Evolutionary conservation across 345 rosid species (phyloP), one percentile per base, ranked within the genome.

Genomic region (Chamaenerion angustifolium): DNA sequence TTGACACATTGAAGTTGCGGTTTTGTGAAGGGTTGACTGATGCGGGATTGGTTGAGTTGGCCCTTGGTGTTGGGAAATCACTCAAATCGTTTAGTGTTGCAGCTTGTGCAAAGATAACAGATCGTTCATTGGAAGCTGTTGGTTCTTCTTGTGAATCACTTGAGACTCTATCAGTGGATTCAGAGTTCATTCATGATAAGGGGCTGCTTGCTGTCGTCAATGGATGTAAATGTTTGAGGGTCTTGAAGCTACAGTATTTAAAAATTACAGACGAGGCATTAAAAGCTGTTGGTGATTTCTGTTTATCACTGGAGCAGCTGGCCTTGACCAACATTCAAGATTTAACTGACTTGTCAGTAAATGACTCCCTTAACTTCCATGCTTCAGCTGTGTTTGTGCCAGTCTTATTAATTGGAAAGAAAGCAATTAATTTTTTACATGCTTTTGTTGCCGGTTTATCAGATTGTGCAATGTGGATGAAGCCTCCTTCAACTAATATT

Each of bases 1-100:
- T 89, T 16, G 82, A 78, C 68, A 81, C 78, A 45, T 57, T 90
- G 58, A 86, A 82, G 63, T 65, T 90, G 67, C 80, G 83, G n/a
- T 86, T 83, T 67, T 90, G 95, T 52, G 95, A 90, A 66, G 85
- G 88, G 54, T 73, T 86, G 63, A 90, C 81, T 12, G 98, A 85
- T 58, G 55, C 51, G 13, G 94, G 98, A 46, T 58, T 86, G 77
- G 68, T 79, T 55, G 74, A 79, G 51, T 68, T 86, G 59, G 80
- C 76, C 48, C 37, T 59, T 56, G 80, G 81, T 16, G 67, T 84
- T 57, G 83, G 86, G 42, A 80, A 68, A 64, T 72, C 89, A 19
- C 59, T 90, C 35, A 83, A 83, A 67, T 77, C 92, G 41, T 69
- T 90, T 11, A 80, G 85, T 55, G 62, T 86, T 65, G 98, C 98